Evolutionary conservation across 108 stramenopile species (phyloP), one percentile per base, ranked within the genome.

Genomic region (Chaetoceros muelleri): DNA sequence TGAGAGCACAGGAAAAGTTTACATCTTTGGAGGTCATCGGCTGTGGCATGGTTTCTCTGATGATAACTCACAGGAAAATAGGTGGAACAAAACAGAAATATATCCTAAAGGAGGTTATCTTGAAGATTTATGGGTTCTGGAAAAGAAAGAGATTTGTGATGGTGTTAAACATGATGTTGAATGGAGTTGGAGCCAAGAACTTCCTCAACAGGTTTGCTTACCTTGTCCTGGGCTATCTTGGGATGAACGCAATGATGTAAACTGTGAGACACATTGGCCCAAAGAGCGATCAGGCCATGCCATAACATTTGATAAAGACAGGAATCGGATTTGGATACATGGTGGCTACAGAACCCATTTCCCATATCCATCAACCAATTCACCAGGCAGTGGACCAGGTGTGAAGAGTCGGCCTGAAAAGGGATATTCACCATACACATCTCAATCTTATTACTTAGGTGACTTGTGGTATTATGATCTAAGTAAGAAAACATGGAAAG

Each of bases 21-120:
- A 66, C 44, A 29, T 89, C 31, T 91, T 88, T 59, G 90, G 90
- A n/a, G 90, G 90, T 1, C 85, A 87, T 46, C 78, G 90, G 1
- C 59, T 92, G 27, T 92, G 90, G 90, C 87, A 92, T 52, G 90
- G 90, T 1, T 87, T 86, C 48, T 55, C 72, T 23, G 34, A 27
- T 10, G 87, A 89, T 50, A 92, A 92, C 75, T 67, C 52, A n/a
- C 65, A 59, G 50, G 71, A 65, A 0, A 89, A 89, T 64, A 22
- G 53, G 10, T 92, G 83, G 83, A 24, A 53, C 24, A 61, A 57
- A 53, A 74, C 54, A 34, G 74, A 61, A 24, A 19, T 61, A 26
- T 55, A 76, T 22, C 85, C 87, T 23, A 23, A 64, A 40, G 90
- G 90, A 18, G 90, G 90, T 5, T 89, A 85, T 49, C 67, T 92